Percentiles rank a stretch among this genome's conserved stretches.
phyloP scores from a whole-genome alignment of 805 yeast genomes.

The Wickerhamomyces strasburgensis region DNA sequence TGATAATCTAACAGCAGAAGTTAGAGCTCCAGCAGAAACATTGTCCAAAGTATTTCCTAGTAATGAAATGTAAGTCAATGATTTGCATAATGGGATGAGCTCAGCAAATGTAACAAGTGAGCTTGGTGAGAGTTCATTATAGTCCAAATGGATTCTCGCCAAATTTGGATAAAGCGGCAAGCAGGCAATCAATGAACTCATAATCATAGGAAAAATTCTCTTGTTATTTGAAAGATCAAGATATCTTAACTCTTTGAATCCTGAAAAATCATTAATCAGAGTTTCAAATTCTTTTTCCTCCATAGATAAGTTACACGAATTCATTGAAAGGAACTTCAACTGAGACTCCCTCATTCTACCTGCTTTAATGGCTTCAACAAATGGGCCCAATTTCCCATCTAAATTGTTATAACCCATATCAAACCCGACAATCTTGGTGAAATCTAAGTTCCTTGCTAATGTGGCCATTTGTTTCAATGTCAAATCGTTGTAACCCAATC shows the following conservation, averaged over 20 bases:
- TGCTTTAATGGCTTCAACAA: constrained; percentile 23
- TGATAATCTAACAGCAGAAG: constrained; percentile 61
- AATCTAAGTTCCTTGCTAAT: constrained; percentile 55
- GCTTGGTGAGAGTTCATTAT: constrained; percentile 52
- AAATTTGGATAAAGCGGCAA: constrained; percentile 68
- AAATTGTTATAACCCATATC: constrained; percentile 83
- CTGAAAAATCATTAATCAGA: constrained; percentile 45
- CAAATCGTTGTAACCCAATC: constrained; percentile 75
- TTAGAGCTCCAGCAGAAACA: constrained; percentile 57
- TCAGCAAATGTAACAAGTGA: constrained; percentile 64
- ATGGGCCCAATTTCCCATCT: constrained; percentile 29
- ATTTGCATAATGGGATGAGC: constrained; percentile 62
- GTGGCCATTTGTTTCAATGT: constrained; percentile 50
- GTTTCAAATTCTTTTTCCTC: constrained; percentile 27
- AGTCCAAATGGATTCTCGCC: constrained; percentile 65
- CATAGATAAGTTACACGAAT: constrained; percentile 53
- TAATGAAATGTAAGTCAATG: constrained; percentile 61
- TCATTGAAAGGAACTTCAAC: constrained; percentile 52
- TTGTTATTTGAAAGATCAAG: constrained; percentile 78
- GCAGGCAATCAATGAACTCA: constrained; percentile 47
- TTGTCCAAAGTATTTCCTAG: constrained; percentile 61
- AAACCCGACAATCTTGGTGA: constrained; percentile 51
- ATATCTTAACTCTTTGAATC: constrained; percentile 55
- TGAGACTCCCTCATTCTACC: constrained; percentile 22
- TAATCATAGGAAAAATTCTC: constrained; percentile 56